Conservation (phyloP, 192 early-diverging fungal genomes). For the Phycomyces nitens region DNA sequence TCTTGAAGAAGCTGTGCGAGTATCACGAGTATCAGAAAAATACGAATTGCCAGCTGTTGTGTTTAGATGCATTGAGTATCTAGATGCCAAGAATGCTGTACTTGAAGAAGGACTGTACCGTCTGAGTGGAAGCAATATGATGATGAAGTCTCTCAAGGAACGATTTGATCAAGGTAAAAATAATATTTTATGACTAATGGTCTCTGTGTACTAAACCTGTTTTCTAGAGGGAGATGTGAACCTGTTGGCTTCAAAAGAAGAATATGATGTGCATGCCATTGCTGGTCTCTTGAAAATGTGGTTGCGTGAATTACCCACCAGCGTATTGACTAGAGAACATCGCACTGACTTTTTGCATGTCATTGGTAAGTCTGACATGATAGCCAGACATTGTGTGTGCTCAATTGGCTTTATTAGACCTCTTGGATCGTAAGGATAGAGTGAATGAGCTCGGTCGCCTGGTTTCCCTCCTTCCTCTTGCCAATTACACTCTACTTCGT, state of each 20-base stretch:
- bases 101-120: constrained; percentile 96
- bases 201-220: neutral
- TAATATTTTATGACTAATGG: neutral
- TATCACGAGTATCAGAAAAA: constrained; percentile 68
- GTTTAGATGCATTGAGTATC: constrained; percentile 93
- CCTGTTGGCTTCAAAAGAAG: constrained; percentile 54
- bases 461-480: constrained; percentile 71
- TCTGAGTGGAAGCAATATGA: constrained; percentile 71
- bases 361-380: constrained; percentile 45
- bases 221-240: constrained; percentile 69
- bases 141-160: constrained; percentile 74
- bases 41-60: constrained; percentile 88
- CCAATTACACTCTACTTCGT: constrained; percentile 88
- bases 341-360: constrained; percentile 81
- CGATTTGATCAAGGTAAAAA: constrained; percentile 64
- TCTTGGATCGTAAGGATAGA: constrained; percentile 75
- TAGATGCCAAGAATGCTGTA: constrained; percentile 85
- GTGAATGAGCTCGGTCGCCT: constrained; percentile 79
- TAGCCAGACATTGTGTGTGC: neutral
- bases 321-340: constrained; percentile 87
- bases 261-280: constrained; percentile 92
- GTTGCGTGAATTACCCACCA: constrained; percentile 83
- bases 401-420: constrained; percentile 44
- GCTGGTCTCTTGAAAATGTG: constrained; percentile 91
- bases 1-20: constrained; percentile 72